phyloP scores from a whole-genome alignment of 495 filamentous ascomycete genomes.

The Hypoxylon rickii region DNA sequence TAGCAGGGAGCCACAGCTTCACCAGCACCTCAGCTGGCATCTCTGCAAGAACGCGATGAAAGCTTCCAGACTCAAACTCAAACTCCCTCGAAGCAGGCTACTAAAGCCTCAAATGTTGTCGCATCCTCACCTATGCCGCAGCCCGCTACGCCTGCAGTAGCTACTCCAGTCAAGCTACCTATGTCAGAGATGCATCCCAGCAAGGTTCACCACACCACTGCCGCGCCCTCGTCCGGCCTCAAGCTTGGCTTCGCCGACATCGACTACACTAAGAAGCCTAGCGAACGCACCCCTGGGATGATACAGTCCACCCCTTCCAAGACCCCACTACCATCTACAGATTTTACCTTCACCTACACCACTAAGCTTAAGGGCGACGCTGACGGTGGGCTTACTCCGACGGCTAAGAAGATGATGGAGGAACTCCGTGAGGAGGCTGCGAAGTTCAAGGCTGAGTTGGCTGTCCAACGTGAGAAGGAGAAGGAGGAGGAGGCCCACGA shows the following conservation, averaged over 20 bases:
- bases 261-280: slow-evolving; percentile 43
- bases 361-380: slow-evolving; percentile 58
- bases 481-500: slow-evolving; percentile 43
- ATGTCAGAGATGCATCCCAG: slow-evolving; percentile 79
- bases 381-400: slow-evolving; percentile 64
- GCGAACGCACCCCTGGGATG: slow-evolving; percentile 25
- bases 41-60: slow-evolving; percentile 52
- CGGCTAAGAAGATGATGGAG: slow-evolving; percentile 78
- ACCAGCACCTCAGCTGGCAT: slow-evolving; percentile 43
- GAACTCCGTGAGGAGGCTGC: slow-evolving; percentile 71
- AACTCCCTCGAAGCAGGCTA: slow-evolving; percentile 3
- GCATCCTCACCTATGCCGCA: slow-evolving; percentile 49
- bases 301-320: slow-evolving; percentile 56
- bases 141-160: slow-evolving; percentile 47
- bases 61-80: slow-evolving; percentile 24
- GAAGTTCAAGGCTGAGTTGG: slow-evolving; percentile 67
- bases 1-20: slow-evolving; percentile 27
- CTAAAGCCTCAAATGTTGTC: slow-evolving; percentile 38
- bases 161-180: slow-evolving; percentile 59
- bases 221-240: slow-evolving; percentile 67
- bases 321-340: slow-evolving; percentile 55
- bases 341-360: slow-evolving; percentile 78
- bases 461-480: slow-evolving; percentile 55
- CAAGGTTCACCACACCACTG: slow-evolving; percentile 71
- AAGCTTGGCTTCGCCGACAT: slow-evolving; percentile 71